phyloP scores from a whole-genome alignment of 371 early-diverging fungal species.

The Mycotypha africana region DNA sequence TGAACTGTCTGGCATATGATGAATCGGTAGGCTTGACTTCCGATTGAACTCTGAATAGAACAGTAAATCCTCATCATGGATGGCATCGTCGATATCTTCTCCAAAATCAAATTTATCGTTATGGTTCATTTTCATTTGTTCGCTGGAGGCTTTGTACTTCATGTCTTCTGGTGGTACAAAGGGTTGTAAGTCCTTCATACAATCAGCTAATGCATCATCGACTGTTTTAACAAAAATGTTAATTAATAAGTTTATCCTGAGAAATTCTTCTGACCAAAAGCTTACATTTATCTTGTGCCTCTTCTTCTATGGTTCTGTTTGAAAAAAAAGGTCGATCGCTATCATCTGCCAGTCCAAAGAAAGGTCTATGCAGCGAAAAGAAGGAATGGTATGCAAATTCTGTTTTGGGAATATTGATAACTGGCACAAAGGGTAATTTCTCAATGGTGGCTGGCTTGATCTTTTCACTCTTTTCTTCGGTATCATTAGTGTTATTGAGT shows the following conservation, averaged over 20 bases:
- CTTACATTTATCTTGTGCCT: constrained; percentile 14
- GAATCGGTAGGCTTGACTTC: constrained; percentile 18
- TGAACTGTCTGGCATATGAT: constrained; percentile 38
- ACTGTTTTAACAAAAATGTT: no score
- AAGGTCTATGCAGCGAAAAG: constrained; percentile 44
- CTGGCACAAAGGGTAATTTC: constrained; percentile 46
- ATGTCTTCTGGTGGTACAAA: no score
- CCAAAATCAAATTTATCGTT: background rate
- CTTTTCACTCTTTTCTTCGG: background rate
- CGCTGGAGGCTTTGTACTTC: no score
- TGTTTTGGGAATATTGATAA: constrained; percentile 44
- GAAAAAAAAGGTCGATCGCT: constrained; percentile 34
- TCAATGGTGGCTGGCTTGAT: no score
- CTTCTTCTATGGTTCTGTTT: constrained; percentile 8
- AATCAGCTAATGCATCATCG: constrained; percentile 28
- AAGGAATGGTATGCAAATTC: constrained; percentile 47
- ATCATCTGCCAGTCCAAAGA: constrained; percentile 34
- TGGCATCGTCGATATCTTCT: background rate
- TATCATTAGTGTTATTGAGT: background rate
- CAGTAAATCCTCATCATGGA: background rate
- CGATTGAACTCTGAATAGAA: constrained; percentile 52
- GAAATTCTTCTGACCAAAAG: background rate
- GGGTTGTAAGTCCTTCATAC: constrained; percentile 25
- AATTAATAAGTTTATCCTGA: no score
- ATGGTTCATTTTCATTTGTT: constrained; percentile 1